A percentile compares a stretch with the other conserved stretches of the same genome.
These are phyloP conservation scores for Phytophthora sansomeana DNA, from an alignment of 352 stramenopile genomes.

Conservation along the genomic window DNA sequence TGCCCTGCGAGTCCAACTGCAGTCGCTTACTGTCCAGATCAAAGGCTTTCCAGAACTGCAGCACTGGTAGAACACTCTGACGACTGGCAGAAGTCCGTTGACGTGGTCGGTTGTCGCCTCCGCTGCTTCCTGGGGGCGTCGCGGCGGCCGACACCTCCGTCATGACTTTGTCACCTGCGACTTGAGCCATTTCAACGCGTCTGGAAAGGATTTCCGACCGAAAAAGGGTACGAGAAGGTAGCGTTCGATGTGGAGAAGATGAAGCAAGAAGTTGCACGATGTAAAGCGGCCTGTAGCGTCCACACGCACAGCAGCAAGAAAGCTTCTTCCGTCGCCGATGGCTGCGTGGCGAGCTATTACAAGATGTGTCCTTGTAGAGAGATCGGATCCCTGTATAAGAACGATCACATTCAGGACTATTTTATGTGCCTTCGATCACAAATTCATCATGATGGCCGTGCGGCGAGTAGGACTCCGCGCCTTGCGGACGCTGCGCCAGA, in stretches of 20 bases:
- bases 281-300: neutral
- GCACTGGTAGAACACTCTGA: slow-evolving; percentile 54
- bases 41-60: slow-evolving; percentile 89
- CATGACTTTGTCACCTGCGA: slow-evolving; percentile 40
- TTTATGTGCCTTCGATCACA: slow-evolving; percentile 4
- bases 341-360: slow-evolving; percentile 29
- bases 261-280: neutral
- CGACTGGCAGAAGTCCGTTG: slow-evolving; percentile 29
- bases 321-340: slow-evolving; percentile 10
- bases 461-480: slow-evolving; percentile 19
- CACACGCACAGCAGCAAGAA: neutral
- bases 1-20: slow-evolving; percentile 77
- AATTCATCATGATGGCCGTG: slow-evolving; percentile 15
- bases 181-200: slow-evolving; percentile 28
- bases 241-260: slow-evolving; percentile 9
- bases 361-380: slow-evolving; percentile 31
- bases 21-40: slow-evolving; percentile 90
- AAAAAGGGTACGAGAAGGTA: slow-evolving; percentile 8
- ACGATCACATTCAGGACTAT: slow-evolving; percentile 4
- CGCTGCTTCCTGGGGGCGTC: slow-evolving; percentile 29
- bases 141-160: slow-evolving; percentile 21
- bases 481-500: slow-evolving; percentile 25
- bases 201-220: neutral
- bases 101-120: slow-evolving; percentile 13
- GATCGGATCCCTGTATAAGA: slow-evolving; percentile 5